Base-by-base conservation (phyloP, 2,329 filamentous ascomycete species). In the Aspergillus sp. region DNA sequence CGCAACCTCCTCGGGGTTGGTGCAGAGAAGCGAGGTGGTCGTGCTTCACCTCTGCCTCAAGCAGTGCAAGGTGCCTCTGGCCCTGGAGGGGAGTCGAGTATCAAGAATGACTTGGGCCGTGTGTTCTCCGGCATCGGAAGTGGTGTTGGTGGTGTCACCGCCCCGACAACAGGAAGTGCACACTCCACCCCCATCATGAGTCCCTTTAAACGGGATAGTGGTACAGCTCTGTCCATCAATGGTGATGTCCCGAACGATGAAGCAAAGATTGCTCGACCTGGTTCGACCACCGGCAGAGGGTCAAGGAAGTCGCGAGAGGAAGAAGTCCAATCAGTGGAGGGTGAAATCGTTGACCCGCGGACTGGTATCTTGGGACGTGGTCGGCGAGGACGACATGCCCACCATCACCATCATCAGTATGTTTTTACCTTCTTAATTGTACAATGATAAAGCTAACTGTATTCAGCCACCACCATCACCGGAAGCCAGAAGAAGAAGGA, bases 51-150 rank as follows among this genome's bases (percentile, higher is more conserved):
- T 1, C 74, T 96, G 13, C 91, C 91, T 1, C 91, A 96, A 67
- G 90, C 91, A 19, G 90, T 96, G 1, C 90, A 96, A 63, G 91
- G 91, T 19, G 90, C 88, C 1, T 79, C 86, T 46, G 88, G 86
- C 3, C 88, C 89, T 5, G 82, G 83, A 12, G 86, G 85, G 13
- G 90, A 95, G 65, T 86, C 89, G 9, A 86, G 86, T 39, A 95
- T 96, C 62, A 95, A 96, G 75, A 94, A 84, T 63, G 91, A 96
- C 65, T 90, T 96, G 64, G 90, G 90, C 23, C 84, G 89, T 53
- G 95, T 96, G 78, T 96, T 95, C 69, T 89, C 88, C 15, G 91
- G 91, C n/a, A 89, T 97, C 56, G 90, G 83, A 13, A 84, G 81
- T 64, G 83, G 83, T 32, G 74, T 84, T 15, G 80, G 81, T 25